A percentile compares a stretch with the other conserved stretches of the same genome.
These are phyloP conservation scores for Emergomyces africanus DNA, from an alignment of 2,329 filamentous ascomycete species.

Conservation along the genomic window DNA sequence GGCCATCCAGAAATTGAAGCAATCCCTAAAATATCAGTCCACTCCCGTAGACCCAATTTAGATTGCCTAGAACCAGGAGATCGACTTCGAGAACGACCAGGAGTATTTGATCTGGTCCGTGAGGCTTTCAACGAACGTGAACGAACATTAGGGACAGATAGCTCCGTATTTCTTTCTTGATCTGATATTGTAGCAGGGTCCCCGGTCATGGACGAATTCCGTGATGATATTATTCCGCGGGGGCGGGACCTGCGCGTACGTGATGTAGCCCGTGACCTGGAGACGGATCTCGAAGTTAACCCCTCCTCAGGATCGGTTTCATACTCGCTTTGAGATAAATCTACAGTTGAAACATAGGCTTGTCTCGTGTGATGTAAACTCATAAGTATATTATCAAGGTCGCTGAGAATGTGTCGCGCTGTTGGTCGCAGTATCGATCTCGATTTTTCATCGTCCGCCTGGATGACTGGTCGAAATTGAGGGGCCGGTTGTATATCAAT, in stretches of 20 bases:
- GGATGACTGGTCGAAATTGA: slow-evolving; percentile 38
- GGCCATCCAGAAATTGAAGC: slow-evolving; percentile 65
- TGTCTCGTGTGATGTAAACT: slow-evolving; percentile 56
- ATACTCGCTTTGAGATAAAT: slow-evolving; percentile 19
- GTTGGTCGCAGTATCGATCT: slow-evolving; percentile 52
- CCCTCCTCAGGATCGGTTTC: slow-evolving; percentile 21
- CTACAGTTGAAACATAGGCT: slow-evolving; percentile 29
- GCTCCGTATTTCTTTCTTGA: neutral
- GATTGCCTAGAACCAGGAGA: slow-evolving; percentile 1
- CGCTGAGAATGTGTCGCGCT: slow-evolving; percentile 55
- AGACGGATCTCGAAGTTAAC: slow-evolving; percentile 9
- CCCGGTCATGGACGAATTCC: neutral
- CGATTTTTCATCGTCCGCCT: slow-evolving; percentile 59
- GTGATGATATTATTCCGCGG: slow-evolving; percentile 15
- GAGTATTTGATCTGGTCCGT: neutral
- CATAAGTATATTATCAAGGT: slow-evolving; percentile 56
- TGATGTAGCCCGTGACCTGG: slow-evolving; percentile 6
- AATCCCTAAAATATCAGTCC: slow-evolving; percentile 71
- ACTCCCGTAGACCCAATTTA: slow-evolving; percentile 48
- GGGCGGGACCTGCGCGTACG: slow-evolving; percentile 11
- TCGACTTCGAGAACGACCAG: neutral
- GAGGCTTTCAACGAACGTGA: neutral
- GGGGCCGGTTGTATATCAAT: slow-evolving; percentile 7
- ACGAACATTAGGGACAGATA: neutral
- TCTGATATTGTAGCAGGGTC: neutral